Percentiles rank a stretch among this genome's conserved stretches.
Evolutionary conservation across 768 basidiomycete species (phyloP).

Genomic region (Lepiota venenata): DNA sequence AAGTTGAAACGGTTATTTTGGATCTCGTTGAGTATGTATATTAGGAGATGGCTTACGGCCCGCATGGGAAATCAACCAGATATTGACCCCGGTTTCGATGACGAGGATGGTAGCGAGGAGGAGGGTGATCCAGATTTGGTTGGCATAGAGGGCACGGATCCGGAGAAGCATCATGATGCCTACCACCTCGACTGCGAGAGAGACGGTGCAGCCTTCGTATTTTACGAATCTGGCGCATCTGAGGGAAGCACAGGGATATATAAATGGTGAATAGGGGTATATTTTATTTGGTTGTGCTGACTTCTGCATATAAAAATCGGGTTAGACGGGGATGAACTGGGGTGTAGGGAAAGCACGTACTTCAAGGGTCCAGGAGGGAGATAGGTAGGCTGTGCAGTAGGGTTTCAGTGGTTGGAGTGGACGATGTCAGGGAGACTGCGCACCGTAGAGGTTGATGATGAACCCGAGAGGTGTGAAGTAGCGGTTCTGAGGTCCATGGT

Average conservation of each 20-base stretch:
- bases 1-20: neutral
- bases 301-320: conserved; percentile 10
- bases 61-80: conserved; percentile 50
- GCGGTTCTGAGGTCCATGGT: conserved; percentile 43
- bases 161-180: conserved; percentile 58
- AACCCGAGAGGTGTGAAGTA: conserved; percentile 64
- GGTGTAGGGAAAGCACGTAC: conserved; percentile 19
- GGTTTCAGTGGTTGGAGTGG: neutral
- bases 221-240: conserved; percentile 46
- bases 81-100: conserved; percentile 44
- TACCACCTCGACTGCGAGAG: conserved; percentile 12
- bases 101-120: conserved; percentile 33
- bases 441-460: conserved; percentile 52
- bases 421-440: neutral
- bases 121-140: conserved; percentile 26
- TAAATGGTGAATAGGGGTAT: neutral
- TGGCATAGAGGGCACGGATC: conserved; percentile 37
- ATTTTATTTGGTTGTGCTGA: conserved; percentile 2
- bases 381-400: conserved; percentile 34
- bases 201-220: conserved; percentile 47
- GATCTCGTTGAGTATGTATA: neutral
- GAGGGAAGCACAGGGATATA: neutral
- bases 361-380: conserved; percentile 35
- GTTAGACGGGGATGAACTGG: neutral
- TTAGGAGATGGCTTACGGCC: conserved; percentile 39